phyloP scores from a whole-genome alignment of 331 rosid genomes.

The Cucumis variabilis region DNA sequence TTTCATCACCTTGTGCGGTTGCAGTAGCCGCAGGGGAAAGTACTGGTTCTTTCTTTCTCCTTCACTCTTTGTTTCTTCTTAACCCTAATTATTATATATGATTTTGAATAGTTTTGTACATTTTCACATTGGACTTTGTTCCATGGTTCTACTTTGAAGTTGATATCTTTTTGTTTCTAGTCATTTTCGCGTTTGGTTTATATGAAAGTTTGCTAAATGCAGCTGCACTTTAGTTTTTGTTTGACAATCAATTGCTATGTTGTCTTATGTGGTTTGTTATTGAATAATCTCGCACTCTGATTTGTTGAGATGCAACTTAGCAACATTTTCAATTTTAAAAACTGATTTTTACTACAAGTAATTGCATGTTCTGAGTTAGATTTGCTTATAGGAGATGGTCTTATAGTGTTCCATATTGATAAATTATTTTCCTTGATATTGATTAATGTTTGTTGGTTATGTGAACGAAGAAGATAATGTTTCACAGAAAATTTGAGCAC shows the following conservation, averaged over 20 bases:
- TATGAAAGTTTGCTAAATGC: background rate
- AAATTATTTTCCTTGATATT: background rate
- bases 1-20: no score
- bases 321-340: background rate
- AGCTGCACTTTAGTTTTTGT: background rate
- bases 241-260: background rate
- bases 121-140: background rate
- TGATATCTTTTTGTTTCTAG: background rate
- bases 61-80: background rate
- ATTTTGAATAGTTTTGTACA: no score
- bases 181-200: background rate
- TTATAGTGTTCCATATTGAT: background rate
- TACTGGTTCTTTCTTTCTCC: no score
- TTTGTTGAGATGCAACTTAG: background rate
- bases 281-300: background rate
- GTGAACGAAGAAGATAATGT: constrained; percentile 48
- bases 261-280: background rate
- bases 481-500: constrained; percentile 83
- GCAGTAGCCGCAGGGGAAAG: constrained; percentile 32
- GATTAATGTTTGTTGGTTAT: background rate
- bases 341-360: no score
- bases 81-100: background rate
- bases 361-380: background rate
- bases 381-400: background rate
- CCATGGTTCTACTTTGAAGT: no score